These are phyloP conservation scores for Thuja plicata DNA, from an alignment of 83 land plant species.

Conservation along the genomic window DNA sequence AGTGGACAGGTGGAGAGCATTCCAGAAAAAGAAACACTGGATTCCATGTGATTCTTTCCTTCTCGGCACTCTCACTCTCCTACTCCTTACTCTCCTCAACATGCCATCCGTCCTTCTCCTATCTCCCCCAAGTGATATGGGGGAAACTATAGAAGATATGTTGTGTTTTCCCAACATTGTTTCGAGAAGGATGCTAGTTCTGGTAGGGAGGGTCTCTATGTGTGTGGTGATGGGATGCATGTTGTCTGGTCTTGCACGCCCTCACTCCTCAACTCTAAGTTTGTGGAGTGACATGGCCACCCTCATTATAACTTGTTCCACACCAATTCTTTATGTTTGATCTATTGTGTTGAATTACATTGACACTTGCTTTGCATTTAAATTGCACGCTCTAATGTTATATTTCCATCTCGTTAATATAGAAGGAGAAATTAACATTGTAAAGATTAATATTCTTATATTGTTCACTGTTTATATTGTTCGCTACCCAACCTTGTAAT, in stretches of 20 bases:
- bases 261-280: background rate
- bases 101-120: background rate
- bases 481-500: too few species aligned
- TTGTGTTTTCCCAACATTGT: background rate
- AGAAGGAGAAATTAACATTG: too few species aligned
- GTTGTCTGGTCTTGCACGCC: background rate
- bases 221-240: background rate
- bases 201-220: background rate
- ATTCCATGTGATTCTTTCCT: too few species aligned
- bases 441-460: too few species aligned
- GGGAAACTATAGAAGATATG: too few species aligned
- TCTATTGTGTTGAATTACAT: too few species aligned
- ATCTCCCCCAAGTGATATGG: background rate
- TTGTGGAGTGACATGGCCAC: background rate
- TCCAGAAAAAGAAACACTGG: background rate
- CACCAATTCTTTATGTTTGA: background rate
- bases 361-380: too few species aligned
- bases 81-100: background rate
- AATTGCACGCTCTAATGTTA: too few species aligned
- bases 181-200: background rate
- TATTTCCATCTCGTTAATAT: too few species aligned
- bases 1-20: background rate
- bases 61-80: too few species aligned
- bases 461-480: too few species aligned
- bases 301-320: background rate